Conservation (phyloP, 2,329 filamentous ascomycete genomes). For the Stemphylium lycopersici region DNA sequence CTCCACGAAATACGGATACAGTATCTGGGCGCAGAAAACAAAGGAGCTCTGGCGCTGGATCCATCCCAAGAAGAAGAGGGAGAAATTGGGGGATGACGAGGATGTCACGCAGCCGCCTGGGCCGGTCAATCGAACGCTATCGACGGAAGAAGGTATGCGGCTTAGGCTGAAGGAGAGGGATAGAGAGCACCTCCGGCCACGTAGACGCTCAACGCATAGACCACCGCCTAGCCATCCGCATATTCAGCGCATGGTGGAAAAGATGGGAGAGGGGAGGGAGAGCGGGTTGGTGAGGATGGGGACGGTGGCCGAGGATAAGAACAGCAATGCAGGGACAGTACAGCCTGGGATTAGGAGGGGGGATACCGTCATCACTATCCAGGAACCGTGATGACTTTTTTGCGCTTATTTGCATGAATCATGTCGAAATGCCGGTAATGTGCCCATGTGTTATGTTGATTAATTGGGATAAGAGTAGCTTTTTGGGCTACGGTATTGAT, state of each 20-base stretch:
- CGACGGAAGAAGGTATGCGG: conserved; percentile 39
- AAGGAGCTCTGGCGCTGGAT: conserved; percentile 38
- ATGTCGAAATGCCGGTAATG: too few species aligned
- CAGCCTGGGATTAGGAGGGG: conserved; percentile 16
- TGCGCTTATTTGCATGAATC: too few species aligned
- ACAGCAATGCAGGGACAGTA: background rate
- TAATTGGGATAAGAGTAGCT: too few species aligned
- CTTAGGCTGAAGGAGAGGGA: conserved; percentile 23
- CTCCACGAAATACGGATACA: conserved; percentile 50
- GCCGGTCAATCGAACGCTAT: conserved; percentile 29
- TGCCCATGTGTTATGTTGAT: too few species aligned
- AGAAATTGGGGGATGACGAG: conserved; percentile 12
- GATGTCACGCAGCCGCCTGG: conserved; percentile 10
- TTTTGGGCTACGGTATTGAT: too few species aligned
- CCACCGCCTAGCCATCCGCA: conserved; percentile 33
- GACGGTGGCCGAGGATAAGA: conserved; percentile 16
- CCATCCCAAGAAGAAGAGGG: conserved; percentile 17
- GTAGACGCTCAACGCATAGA: conserved; percentile 15
- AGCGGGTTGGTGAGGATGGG: conserved; percentile 35
- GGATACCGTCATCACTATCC: conserved; percentile 20
- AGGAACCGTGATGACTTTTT: background rate
- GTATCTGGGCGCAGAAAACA: conserved; percentile 44
- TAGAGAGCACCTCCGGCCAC: background rate
- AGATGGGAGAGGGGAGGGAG: conserved; percentile 35
- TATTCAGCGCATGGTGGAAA: conserved; percentile 39